Evolutionary conservation across 225 moss, liverwort and hornwort species (phyloP).

Genomic region (Marchantia paleacea): DNA sequence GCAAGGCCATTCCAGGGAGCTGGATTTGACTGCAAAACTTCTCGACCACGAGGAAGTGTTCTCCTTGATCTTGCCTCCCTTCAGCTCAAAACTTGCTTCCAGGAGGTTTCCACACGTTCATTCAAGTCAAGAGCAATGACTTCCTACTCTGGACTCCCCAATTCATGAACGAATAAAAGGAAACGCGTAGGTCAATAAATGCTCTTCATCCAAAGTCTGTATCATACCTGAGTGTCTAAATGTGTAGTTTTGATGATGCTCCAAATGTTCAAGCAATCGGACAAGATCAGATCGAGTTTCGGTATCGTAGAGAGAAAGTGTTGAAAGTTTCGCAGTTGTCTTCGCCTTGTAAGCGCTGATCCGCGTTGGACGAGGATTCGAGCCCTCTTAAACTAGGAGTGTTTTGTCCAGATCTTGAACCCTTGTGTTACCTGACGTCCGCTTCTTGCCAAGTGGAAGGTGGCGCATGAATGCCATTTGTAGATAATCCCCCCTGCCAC

Average conservation of each 20-base stretch:
- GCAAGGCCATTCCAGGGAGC: neutral
- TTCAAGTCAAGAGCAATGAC: too few species aligned
- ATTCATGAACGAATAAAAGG: neutral
- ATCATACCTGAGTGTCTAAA: neutral
- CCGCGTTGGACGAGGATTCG: neutral
- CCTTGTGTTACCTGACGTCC: neutral
- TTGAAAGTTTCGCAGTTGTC: too few species aligned
- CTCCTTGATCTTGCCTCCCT: too few species aligned
- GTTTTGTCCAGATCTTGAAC: neutral
- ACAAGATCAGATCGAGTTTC: neutral
- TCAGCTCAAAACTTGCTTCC: neutral
- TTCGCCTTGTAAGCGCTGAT: neutral
- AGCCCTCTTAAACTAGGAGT: neutral
- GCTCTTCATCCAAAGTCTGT: neutral
- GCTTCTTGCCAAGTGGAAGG: conserved; percentile 8
- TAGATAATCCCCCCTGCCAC: too few species aligned
- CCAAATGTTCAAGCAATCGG: neutral
- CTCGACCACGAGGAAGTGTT: too few species aligned
- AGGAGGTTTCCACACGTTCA: neutral
- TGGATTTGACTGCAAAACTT: neutral
- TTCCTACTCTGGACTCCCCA: conserved; percentile 2
- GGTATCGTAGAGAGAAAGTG: too few species aligned
- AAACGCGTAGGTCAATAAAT: neutral
- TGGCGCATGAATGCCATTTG: neutral
- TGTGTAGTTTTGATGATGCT: neutral